Base-by-base conservation (phyloP, 139 green algal species). In the Chlorella sp. region DNA sequence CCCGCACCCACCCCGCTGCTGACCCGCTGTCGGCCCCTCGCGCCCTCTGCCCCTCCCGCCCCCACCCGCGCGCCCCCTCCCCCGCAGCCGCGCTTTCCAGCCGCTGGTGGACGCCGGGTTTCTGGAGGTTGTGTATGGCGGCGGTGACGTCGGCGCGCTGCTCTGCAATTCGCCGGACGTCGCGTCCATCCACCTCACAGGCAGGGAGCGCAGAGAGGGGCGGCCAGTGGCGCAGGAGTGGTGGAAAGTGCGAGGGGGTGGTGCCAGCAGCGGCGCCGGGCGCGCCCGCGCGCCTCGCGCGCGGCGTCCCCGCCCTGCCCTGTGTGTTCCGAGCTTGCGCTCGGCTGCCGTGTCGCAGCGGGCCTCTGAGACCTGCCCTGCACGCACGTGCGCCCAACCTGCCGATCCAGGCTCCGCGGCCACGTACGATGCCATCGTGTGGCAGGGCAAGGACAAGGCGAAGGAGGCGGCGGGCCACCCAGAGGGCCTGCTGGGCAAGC, bases 371-470 rank as follows among this genome's bases (percentile, higher is more conserved):
- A 74, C 67, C 25, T n/a, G n/a, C n/a, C n/a, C n/a, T n/a, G n/a
- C n/a, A n/a, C n/a, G n/a, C n/a, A n/a, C n/a, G n/a, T n/a, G 48
- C 17, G 48, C 48, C 14, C n/a, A n/a, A n/a, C n/a, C n/a, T n/a
- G n/a, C n/a, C n/a, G n/a, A n/a, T n/a, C n/a, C n/a, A n/a, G 92
- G 93, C 33, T 88, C 79, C 0, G 74, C 79, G 3, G 79, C 82
- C 8, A 97, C 93, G 4, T 94, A 90, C 73, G 90, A 97, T 69
- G 83, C 82, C 51, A 94, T 97, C 38, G 78, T 94, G 51, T 97
- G 91, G 85, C 65, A 83, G 71, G 79, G 73, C 25, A 62, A 74
- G 62, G 33, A 69, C 70, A 87, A 87, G 76, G 62, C 36, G 73
- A 63, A 62, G 7, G 60, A 45, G 19, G 74, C 79, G n/a, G n/a